Percentiles rank a stretch among this genome's conserved stretches.
Conservation (phyloP, 2,329 filamentous ascomycete genomes). For the Calonectria leucothoes region DNA sequence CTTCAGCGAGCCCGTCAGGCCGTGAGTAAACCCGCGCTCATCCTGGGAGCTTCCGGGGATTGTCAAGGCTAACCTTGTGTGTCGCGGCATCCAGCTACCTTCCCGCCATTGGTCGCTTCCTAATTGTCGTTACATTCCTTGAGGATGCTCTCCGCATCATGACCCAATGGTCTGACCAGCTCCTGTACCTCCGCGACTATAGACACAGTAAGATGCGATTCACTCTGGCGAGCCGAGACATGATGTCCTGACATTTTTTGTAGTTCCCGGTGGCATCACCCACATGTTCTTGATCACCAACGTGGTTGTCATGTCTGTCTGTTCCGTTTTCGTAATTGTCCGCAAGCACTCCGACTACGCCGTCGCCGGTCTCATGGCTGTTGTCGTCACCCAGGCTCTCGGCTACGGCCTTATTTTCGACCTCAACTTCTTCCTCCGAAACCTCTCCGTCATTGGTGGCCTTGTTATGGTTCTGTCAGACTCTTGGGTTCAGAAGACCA, state of each 20-base stretch:
- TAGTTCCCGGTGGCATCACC: slow-evolving; percentile 89
- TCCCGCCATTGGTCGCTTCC: slow-evolving; percentile 93
- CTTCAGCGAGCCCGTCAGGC: slow-evolving; percentile 90
- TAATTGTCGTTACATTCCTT: slow-evolving; percentile 98
- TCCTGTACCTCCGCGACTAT: slow-evolving; percentile 93
- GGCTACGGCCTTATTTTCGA: slow-evolving; percentile 99
- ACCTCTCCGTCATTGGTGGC: slow-evolving; percentile 96
- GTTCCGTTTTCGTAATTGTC: slow-evolving; percentile 88
- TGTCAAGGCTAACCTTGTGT: slow-evolving; percentile 29
- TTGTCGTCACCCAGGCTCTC: slow-evolving; percentile 92
- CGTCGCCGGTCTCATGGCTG: slow-evolving; percentile 87
- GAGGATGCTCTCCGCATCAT: slow-evolving; percentile 96
- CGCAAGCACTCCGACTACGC: slow-evolving; percentile 95
- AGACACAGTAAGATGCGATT: slow-evolving; percentile 79
- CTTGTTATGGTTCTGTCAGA: slow-evolving; percentile 98
- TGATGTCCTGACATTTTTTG: slow-evolving; percentile 32
- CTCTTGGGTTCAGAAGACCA: slow-evolving; percentile 97
- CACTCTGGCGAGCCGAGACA: background rate
- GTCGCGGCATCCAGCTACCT: slow-evolving; percentile 74
- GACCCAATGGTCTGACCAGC: slow-evolving; percentile 97
- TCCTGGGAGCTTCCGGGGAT: background rate
- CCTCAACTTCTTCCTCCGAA: slow-evolving; percentile 99
- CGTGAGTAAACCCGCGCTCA: slow-evolving; percentile 64
- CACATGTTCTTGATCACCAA: slow-evolving; percentile 94
- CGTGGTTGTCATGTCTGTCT: slow-evolving; percentile 86